A percentile compares a stretch with the other conserved stretches of the same genome.
phyloP scores from a whole-genome alignment of 2,329 filamentous ascomycete species.

The Scleromitrula shiraiana region DNA sequence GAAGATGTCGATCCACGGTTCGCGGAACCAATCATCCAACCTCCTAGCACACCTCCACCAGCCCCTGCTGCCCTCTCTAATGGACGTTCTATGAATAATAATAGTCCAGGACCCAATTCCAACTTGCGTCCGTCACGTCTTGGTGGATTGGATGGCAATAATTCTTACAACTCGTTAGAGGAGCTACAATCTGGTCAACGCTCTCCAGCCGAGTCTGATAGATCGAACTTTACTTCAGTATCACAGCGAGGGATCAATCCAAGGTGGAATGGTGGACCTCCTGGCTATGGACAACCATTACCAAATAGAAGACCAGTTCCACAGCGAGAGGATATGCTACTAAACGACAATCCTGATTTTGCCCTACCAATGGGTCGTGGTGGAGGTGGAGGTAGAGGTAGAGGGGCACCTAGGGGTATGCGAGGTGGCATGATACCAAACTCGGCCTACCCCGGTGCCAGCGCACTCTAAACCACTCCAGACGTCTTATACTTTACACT shows the following conservation, averaged over 20 bases:
- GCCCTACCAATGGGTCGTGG: slow-evolving; percentile 46
- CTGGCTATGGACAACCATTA: slow-evolving; percentile 30
- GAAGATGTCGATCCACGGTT: slow-evolving; percentile 92
- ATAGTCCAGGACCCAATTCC: slow-evolving; percentile 13
- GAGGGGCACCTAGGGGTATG: slow-evolving; percentile 16
- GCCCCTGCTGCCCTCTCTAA: slow-evolving; percentile 29
- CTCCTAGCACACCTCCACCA: slow-evolving; percentile 15
- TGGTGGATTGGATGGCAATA: slow-evolving; percentile 27
- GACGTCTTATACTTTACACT: slow-evolving; percentile 1
- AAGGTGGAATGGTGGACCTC: slow-evolving; percentile 54
- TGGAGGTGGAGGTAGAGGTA: too few relatives aligned
- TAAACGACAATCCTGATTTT: slow-evolving; percentile 82
- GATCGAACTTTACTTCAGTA: slow-evolving; percentile 82
- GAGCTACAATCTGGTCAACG: slow-evolving; percentile 53
- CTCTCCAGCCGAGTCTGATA: slow-evolving; percentile 70
- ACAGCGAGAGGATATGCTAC: slow-evolving; percentile 63
- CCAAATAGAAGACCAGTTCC: slow-evolving; percentile 19
- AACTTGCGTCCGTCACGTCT: slow-evolving; percentile 24
- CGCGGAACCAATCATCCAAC: slow-evolving; percentile 37
- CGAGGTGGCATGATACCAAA: slow-evolving; percentile 39
- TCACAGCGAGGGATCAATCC: slow-evolving; percentile 85
- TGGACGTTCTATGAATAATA: slow-evolving; percentile 17
- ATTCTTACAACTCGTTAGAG: slow-evolving; percentile 53
- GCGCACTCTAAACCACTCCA: slow-evolving; percentile 12
- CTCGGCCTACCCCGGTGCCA: slow-evolving; percentile 42